A percentile compares a stretch with the other conserved stretches of the same genome.
These are phyloP conservation scores for Akanthomyces lecanii DNA, from an alignment of 2,329 filamentous ascomycete genomes.

Conservation along the genomic window DNA sequence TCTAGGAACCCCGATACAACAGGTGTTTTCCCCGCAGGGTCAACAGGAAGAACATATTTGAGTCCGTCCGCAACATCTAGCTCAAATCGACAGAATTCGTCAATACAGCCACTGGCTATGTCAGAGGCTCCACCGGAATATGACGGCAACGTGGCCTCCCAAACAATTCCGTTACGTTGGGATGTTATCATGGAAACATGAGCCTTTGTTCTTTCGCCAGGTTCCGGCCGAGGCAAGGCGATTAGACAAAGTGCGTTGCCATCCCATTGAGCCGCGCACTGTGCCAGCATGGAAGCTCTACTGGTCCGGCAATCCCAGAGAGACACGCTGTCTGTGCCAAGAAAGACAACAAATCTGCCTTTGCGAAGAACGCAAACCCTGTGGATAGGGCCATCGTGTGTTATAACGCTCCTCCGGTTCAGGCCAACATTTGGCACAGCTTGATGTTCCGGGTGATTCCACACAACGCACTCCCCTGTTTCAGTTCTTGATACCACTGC, in stretches of 20 bases:
- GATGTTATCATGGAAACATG: constrained; percentile 83
- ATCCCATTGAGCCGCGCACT: constrained; percentile 48
- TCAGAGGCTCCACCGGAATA: constrained; percentile 30
- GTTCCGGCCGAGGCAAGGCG: constrained; percentile 61
- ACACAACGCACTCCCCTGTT: constrained; percentile 75
- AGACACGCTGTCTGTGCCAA: constrained; percentile 66
- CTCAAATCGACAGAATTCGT: constrained; percentile 67
- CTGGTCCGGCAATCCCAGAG: constrained; percentile 73
- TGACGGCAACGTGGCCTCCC: constrained; percentile 65
- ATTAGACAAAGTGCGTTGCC: constrained; percentile 79
- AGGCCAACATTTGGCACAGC: constrained; percentile 47
- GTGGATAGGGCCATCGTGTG: constrained; percentile 67
- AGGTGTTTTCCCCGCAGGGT: constrained; percentile 72
- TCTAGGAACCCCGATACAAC: constrained; percentile 76
- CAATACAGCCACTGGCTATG: constrained; percentile 36
- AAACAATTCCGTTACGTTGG: constrained; percentile 72
- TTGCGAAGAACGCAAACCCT: constrained; percentile 74
- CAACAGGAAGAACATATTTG: constrained; percentile 71
- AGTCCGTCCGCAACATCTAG: constrained; percentile 57
- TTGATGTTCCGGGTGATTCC: constrained; percentile 57
- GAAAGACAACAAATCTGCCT: constrained; percentile 74
- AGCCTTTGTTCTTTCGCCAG: constrained; percentile 51
- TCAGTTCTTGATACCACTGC: constrained; percentile 78
- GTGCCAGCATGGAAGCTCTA: constrained; percentile 51
- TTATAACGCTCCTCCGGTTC: constrained; percentile 63